These are phyloP conservation scores for Pseudogymnoascus sp. DNA, from an alignment of 2,329 filamentous ascomycete species.

Conservation along the genomic window DNA sequence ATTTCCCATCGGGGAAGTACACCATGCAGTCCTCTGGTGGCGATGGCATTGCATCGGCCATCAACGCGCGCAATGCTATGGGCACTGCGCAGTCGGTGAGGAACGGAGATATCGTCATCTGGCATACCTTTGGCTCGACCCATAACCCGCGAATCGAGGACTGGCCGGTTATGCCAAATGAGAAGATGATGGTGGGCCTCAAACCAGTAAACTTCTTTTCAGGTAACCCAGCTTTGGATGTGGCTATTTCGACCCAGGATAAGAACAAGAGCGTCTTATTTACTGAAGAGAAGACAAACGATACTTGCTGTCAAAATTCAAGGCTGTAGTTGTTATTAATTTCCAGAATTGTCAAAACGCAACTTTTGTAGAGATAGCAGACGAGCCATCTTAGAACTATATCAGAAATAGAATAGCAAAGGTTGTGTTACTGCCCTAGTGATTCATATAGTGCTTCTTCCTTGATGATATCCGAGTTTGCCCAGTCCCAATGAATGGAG, in stretches of 20 bases:
- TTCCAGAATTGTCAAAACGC: too few species aligned
- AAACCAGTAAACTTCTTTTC: slow-evolving; percentile 46
- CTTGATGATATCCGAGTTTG: too few species aligned
- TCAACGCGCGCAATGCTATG: slow-evolving; percentile 39
- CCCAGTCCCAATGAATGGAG: too few species aligned
- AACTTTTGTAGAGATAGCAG: too few species aligned
- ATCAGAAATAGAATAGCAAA: too few species aligned
- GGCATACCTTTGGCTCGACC: slow-evolving; percentile 51
- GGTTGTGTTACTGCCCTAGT: too few species aligned
- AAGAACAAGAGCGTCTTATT: too few species aligned
- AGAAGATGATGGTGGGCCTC: slow-evolving; percentile 42
- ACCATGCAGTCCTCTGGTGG: slow-evolving; percentile 48
- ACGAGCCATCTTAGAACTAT: too few species aligned
- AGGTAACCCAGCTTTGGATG: slow-evolving; percentile 42
- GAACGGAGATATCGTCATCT: slow-evolving; percentile 47
- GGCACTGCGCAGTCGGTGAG: slow-evolving; percentile 28
- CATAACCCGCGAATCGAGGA: slow-evolving; percentile 58
- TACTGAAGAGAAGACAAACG: too few species aligned
- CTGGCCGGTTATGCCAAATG: slow-evolving; percentile 60
- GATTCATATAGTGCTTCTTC: too few species aligned
- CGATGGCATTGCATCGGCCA: slow-evolving; percentile 40
- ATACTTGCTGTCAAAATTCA: too few species aligned
- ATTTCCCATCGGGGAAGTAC: slow-evolving; percentile 46
- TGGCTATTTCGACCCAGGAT: slow-evolving; percentile 17
- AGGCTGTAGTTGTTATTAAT: too few species aligned